Percentiles rank a stretch among this genome's conserved stretches.
phyloP scores from a whole-genome alignment of 148 eudicot genomes.

The Salicornia ramosissima region DNA sequence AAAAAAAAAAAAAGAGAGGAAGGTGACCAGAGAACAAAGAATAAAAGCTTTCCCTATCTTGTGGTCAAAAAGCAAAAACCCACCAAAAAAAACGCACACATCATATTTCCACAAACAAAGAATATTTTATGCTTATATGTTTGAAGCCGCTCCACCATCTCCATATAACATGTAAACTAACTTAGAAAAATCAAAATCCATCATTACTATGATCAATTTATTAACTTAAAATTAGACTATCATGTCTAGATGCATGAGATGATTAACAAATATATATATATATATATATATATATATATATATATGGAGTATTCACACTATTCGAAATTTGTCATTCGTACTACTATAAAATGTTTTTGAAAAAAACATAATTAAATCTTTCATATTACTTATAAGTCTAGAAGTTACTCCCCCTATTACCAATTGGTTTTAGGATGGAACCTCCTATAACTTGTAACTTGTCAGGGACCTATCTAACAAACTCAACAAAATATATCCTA shows the following conservation, averaged over 20 bases:
- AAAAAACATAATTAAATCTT: too few species aligned
- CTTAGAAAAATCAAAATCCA: constrained; percentile 3
- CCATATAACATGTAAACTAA: constrained; percentile 20
- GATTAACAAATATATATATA: not conserved
- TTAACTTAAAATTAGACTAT: not conserved
- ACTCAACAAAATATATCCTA: too few species aligned
- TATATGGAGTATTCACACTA: too few species aligned
- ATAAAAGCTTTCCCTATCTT: constrained; percentile 32
- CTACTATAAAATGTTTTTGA: too few species aligned
- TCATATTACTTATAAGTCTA: too few species aligned
- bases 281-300: too few species aligned
- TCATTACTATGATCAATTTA: constrained; percentile 12
- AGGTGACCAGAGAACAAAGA: constrained; percentile 31
- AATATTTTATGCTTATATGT: constrained; percentile 22
- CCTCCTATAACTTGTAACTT: too few species aligned
- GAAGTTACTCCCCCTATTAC: too few species aligned
- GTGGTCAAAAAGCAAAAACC: constrained; percentile 53
- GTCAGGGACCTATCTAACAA: too few species aligned
- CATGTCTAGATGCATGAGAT: not conserved
- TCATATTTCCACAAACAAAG: constrained; percentile 52
- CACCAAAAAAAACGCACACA: constrained; percentile 36
- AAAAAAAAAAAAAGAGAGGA: constrained; percentile 7
- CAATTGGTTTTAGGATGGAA: too few species aligned
- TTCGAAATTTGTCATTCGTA: too few species aligned
- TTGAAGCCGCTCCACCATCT: constrained; percentile 31